Conservation (phyloP, 768 basidiomycete genomes). For the Hortiboletus campestris region DNA sequence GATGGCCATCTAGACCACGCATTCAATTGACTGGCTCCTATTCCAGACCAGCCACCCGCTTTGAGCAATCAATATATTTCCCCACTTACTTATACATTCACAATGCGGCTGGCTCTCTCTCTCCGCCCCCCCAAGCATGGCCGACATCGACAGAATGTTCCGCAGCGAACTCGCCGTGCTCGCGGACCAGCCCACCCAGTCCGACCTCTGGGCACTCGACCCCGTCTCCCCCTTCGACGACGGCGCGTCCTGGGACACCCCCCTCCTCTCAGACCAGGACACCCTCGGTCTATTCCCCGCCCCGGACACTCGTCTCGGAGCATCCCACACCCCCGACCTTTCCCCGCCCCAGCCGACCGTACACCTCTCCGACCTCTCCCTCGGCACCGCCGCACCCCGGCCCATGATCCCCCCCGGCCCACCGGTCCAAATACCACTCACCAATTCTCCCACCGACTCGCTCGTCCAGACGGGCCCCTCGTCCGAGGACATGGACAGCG, state of each 20-base stretch:
- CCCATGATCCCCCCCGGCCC: background rate
- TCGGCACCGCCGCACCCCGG: background rate
- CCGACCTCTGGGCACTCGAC: constrained; percentile 7
- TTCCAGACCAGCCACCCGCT: background rate
- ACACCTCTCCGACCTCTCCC: constrained; percentile 21
- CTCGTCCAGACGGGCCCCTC: background rate
- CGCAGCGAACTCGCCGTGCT: constrained; percentile 17
- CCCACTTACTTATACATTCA: constrained; percentile 8
- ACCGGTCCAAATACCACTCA: constrained; percentile 5
- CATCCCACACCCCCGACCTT: background rate
- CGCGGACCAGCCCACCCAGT: constrained; percentile 3
- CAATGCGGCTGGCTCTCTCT: constrained; percentile 14
- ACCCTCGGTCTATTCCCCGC: constrained; percentile 12
- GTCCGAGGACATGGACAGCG: constrained; percentile 19
- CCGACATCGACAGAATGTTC: constrained; percentile 27
- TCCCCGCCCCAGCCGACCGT: constrained; percentile 20
- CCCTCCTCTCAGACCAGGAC: background rate
- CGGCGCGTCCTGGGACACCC: background rate
- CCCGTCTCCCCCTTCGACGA: background rate
- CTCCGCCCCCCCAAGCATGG: constrained; percentile 8
- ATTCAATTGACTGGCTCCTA: constrained; percentile 9
- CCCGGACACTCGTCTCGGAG: constrained; percentile 6
- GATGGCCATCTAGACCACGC: background rate
- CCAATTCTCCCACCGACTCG: constrained; percentile 2
- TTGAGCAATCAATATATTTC: constrained; percentile 15